A percentile compares a stretch with the other conserved stretches of the same genome.
Conservation (phyloP, 371 early-diverging fungal genomes). For the Choanephora cucurbitarum region DNA sequence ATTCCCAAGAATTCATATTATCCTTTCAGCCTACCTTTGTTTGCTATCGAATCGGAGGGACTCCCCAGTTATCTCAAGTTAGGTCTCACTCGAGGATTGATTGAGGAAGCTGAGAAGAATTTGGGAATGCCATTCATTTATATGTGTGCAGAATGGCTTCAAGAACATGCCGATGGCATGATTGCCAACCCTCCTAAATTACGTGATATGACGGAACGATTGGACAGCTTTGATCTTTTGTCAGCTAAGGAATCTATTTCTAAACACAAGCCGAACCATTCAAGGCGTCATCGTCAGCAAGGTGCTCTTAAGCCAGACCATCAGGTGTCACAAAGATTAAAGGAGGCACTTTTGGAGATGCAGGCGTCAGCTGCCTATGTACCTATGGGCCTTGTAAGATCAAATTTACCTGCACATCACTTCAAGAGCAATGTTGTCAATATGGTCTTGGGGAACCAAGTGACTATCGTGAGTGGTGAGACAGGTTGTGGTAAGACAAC, state of each 20-base stretch:
- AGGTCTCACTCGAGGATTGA: conserved; percentile 60
- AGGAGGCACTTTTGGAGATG: conserved; percentile 27
- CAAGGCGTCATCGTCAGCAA: conserved; percentile 3
- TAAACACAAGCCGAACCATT: background rate
- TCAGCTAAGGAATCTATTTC: background rate
- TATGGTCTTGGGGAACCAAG: conserved; percentile 54
- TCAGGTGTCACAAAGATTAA: conserved; percentile 22
- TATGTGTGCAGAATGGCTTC: conserved; percentile 69
- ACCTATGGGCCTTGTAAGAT: conserved; percentile 50
- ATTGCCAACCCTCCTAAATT: conserved; percentile 68
- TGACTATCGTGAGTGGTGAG: conserved; percentile 71
- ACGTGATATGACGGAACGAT: conserved; percentile 50
- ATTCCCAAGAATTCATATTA: conserved; percentile 58
- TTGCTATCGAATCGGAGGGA: conserved; percentile 60
- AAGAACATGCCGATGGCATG: conserved; percentile 56
- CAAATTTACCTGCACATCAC: conserved; percentile 67
- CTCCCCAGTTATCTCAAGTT: conserved; percentile 77
- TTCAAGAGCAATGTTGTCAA: conserved; percentile 60
- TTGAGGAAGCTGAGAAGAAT: conserved; percentile 51
- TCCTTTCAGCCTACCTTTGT: conserved; percentile 66
- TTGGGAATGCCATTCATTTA: conserved; percentile 74
- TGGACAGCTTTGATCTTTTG: conserved; percentile 22
- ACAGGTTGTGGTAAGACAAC: conserved; percentile 88
- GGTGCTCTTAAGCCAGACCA: conserved; percentile 7
- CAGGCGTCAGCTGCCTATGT: conserved; percentile 48